Base-by-base conservation (phyloP, 768 basidiomycete genomes). In the Calocybe cyanea region DNA sequence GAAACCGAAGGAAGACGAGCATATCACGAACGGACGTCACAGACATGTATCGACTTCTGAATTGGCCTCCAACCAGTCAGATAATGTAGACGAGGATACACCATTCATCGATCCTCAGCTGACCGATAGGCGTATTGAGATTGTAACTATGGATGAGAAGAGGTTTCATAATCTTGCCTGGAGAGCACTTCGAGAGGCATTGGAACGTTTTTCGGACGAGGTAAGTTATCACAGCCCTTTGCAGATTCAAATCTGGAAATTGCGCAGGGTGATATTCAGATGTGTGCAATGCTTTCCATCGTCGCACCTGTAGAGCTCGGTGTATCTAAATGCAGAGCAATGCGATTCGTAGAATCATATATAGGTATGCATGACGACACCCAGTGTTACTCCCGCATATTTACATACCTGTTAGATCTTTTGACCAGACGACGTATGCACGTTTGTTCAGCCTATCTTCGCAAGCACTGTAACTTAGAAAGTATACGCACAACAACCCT, bases 181-280 rank as follows among this genome's bases (percentile, higher is more conserved):
- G 77, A 63, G 66, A 4, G 73, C 76, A 1, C 54, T 88, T 48
- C 65, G 73, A 24, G 72, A 76, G 38, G 71, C 73, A 0, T 48
- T 88, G 30, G 84, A 87, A 48, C 63, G 64, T n/a, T 80, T 80
- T 56, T 76, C 78, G 2, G 81, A 83, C 48, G 68, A 80, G 66
- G 86, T 86, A 46, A 19, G 61, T 49, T 14, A n/a, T n/a, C n/a
- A n/a, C n/a, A n/a, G n/a, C n/a, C n/a, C n/a, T 33, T 14, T 44
- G n/a, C n/a, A n/a, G n/a, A n/a, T n/a, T n/a, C n/a, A n/a, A n/a
- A n/a, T n/a, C n/a, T n/a, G n/a, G n/a, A n/a, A n/a, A 34, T 46
- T 46, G 20, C 51, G 11, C 47, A 90, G 84, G 89, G 89, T 11
- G 83, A 92, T 55, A 68, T 89, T 1, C 89, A 90, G 56, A 86